Percentiles rank a stretch among this genome's conserved stretches.
Conservation (phyloP, 306 rosid species). For the Purshia tridentata region DNA sequence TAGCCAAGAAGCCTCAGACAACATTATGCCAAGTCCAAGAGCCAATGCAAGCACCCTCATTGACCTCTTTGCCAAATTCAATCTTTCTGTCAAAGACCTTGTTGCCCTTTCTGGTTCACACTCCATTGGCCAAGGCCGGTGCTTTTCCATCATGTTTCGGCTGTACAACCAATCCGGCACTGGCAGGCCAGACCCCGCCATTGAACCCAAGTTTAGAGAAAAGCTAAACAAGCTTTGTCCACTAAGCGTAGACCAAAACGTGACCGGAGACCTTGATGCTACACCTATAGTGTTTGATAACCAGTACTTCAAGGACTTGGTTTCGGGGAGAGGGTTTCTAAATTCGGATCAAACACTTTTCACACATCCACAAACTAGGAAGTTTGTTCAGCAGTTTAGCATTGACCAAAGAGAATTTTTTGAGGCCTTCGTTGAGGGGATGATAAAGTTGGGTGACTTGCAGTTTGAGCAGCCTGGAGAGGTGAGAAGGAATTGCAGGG, state of each 20-base stretch:
- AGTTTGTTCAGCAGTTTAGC: slow-evolving; percentile 49
- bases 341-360: slow-evolving; percentile 82
- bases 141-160: slow-evolving; percentile 89
- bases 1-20: slow-evolving; percentile 57
- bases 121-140: slow-evolving; percentile 76
- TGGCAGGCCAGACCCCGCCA: slow-evolving; percentile 68
- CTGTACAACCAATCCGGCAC: slow-evolving; percentile 82
- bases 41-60: slow-evolving; percentile 68
- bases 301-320: slow-evolving; percentile 90
- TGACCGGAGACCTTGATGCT: slow-evolving; percentile 71
- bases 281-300: slow-evolving; percentile 74
- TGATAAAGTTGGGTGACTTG: slow-evolving; percentile 83
- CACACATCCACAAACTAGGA: slow-evolving; percentile 44
- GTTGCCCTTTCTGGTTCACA: slow-evolving; percentile 92
- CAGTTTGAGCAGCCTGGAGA: slow-evolving; percentile 64
- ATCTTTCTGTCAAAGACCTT: slow-evolving; percentile 56
- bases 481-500: slow-evolving; percentile 74
- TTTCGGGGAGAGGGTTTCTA: slow-evolving; percentile 67
- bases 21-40: slow-evolving; percentile 90
- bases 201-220: slow-evolving; percentile 48
- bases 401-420: slow-evolving; percentile 44
- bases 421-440: slow-evolving; percentile 61
- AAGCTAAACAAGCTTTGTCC: slow-evolving; percentile 64
- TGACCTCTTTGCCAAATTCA: slow-evolving; percentile 45
- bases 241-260: slow-evolving; percentile 56